phyloP scores from a whole-genome alignment of 2,329 filamentous ascomycete species.

The Aspergillus vadensis region DNA sequence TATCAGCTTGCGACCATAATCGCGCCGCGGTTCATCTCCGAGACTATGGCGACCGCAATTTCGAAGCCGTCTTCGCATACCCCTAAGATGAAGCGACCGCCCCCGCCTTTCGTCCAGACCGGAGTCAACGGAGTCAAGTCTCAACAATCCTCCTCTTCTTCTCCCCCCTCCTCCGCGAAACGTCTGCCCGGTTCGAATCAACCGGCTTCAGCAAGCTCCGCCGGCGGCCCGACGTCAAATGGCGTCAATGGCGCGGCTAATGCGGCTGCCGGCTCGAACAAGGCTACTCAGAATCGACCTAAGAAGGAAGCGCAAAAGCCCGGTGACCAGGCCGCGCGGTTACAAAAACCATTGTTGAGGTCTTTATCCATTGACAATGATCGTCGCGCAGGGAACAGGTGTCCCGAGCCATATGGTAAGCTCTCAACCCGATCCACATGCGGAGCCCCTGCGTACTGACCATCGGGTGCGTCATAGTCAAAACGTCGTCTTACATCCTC shows the following conservation, averaged over 20 bases:
- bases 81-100: conserved; percentile 68
- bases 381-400: conserved; percentile 40
- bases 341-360: conserved; percentile 39
- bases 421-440: conserved; percentile 9
- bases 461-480: conserved; percentile 55
- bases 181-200: conserved; percentile 58
- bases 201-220: conserved; percentile 48
- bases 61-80: conserved; percentile 48
- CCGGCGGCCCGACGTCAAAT: conserved; percentile 47
- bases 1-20: conserved; percentile 18
- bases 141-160: conserved; percentile 63
- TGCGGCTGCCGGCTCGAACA: conserved; percentile 23
- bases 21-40: conserved; percentile 23
- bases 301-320: conserved; percentile 58
- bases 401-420: conserved; percentile 51
- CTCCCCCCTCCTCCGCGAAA: conserved; percentile 57
- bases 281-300: conserved; percentile 51
- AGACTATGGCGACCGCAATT: conserved; percentile 48
- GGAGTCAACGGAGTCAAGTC: conserved; percentile 59
- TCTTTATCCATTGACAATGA: conserved; percentile 33
- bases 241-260: conserved; percentile 38
- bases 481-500: conserved; percentile 76
- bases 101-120: conserved; percentile 66
- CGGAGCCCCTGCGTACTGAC: conserved; percentile 19
- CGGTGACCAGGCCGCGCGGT: conserved; percentile 35